Conservation (phyloP, 1,284 basidiomycete genomes). For the Bondarzewia mesenterica region DNA sequence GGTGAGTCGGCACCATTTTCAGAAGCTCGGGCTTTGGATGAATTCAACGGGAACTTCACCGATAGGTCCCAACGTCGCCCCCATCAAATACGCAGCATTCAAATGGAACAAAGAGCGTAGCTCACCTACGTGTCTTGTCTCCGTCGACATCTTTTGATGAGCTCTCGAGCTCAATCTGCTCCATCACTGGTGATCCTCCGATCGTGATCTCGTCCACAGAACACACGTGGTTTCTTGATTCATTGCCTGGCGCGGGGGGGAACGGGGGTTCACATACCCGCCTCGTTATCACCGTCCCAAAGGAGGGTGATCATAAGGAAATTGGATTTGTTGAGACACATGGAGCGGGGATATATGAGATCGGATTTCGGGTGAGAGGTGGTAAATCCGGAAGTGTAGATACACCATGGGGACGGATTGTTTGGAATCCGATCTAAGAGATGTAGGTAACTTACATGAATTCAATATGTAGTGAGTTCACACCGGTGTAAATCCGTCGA, state of each 20-base stretch:
- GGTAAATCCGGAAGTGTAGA: slow-evolving; percentile 19
- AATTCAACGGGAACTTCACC: background rate
- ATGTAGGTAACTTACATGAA: background rate
- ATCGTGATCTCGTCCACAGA: slow-evolving; percentile 12
- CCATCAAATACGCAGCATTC: slow-evolving; percentile 37
- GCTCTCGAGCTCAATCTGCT: slow-evolving; percentile 30
- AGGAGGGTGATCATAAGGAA: slow-evolving; percentile 24
- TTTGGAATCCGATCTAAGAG: too few species aligned
- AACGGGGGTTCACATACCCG: slow-evolving; percentile 12
- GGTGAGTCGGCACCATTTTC: slow-evolving; percentile 27
- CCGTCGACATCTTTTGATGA: slow-evolving; percentile 18
- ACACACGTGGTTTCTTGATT: slow-evolving; percentile 21
- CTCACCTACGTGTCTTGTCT: slow-evolving; percentile 35
- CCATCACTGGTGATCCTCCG: slow-evolving; percentile 38
- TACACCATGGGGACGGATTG: slow-evolving; percentile 39
- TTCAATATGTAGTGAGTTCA: too few species aligned
- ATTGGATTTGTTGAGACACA: slow-evolving; percentile 23
- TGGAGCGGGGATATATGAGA: slow-evolving; percentile 21
- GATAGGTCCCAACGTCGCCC: slow-evolving; percentile 40
- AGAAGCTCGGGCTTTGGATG: background rate
- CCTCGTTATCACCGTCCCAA: slow-evolving; percentile 31
- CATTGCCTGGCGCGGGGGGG: background rate
- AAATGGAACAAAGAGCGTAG: slow-evolving; percentile 37
- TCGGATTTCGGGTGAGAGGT: slow-evolving; percentile 8
- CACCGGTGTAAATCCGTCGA: too few species aligned